These are phyloP conservation scores for Colletotrichum scovillei DNA, from an alignment of 2,329 filamentous ascomycete genomes.

Conservation along the genomic window DNA sequence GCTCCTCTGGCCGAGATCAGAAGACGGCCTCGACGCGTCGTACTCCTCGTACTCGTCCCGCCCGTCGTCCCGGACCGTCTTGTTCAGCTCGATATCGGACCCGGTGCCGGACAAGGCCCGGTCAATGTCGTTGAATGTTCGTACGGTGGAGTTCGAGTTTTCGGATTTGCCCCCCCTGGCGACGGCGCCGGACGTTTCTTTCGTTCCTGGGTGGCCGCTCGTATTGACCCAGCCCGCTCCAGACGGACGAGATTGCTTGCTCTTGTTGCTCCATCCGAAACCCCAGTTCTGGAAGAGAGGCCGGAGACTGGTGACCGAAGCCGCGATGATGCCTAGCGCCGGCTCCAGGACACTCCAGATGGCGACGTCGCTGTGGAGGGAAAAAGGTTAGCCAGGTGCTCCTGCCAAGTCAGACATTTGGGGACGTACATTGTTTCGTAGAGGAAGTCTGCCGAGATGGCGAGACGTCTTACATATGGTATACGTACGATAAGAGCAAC, in stretches of 20 bases:
- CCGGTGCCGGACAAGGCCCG: slow-evolving; percentile 10
- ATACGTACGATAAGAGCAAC: slow-evolving; percentile 52
- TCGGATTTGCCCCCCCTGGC: not conserved
- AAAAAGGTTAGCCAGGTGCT: not conserved
- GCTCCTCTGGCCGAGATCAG: slow-evolving; percentile 22
- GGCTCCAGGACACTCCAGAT: slow-evolving; percentile 47
- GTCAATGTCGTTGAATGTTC: slow-evolving; percentile 27
- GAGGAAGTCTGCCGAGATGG: slow-evolving; percentile 43
- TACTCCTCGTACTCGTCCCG: slow-evolving; percentile 6
- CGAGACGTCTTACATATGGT: slow-evolving; percentile 43
- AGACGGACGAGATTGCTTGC: slow-evolving; percentile 28
- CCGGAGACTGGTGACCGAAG: slow-evolving; percentile 44
- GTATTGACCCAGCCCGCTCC: slow-evolving; percentile 7
- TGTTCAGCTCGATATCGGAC: slow-evolving; percentile 34
- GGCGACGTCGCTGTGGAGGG: slow-evolving; percentile 43
- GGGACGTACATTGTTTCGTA: slow-evolving; percentile 44
- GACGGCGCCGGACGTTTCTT: not conserved
- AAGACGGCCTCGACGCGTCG: slow-evolving; percentile 25
- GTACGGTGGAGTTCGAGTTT: slow-evolving; percentile 5
- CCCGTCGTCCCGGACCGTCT: slow-evolving; percentile 3
- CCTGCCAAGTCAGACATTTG: not conserved
- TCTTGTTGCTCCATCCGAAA: slow-evolving; percentile 37
- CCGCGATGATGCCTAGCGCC: slow-evolving; percentile 47
- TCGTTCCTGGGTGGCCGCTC: not conserved
- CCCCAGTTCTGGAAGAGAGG: slow-evolving; percentile 45